Base-by-base conservation (phyloP, 163 green algal genomes). In the Chlamydomonas reinhardtii region DNA sequence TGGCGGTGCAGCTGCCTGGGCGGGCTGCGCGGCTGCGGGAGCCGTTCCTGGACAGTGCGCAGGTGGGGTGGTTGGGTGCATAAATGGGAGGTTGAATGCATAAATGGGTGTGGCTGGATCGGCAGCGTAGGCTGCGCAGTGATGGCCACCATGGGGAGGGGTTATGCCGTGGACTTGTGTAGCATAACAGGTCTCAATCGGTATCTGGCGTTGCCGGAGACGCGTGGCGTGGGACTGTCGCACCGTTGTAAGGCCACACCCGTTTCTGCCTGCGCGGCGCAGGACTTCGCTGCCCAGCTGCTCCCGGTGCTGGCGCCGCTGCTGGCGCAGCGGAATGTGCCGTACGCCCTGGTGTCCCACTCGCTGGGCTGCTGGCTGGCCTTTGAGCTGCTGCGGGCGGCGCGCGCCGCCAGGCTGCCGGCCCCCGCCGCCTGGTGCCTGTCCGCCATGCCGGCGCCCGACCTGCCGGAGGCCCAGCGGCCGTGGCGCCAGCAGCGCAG, bases 1-100 rank as follows among this genome's bases (percentile, higher is more conserved):
- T 97, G 80, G 95, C 95, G 20, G 90, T 93, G 54, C 96, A 99
- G 87, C 89, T 92, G 29, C 96, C 96, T 8, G 96, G 96, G 4
- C 89, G 96, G n/a, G 92, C 48, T 32, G 87, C 86, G 62, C 87
- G 96, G 16, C 2, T 61, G 34, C 84, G 85, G 35, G 95, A 98
- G 88, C 64, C 81, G 2, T 91, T 78, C 59, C 52, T 92, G 52
- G 91, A 83, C 22, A 88, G 71, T 9, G 82, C 87, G 19, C 62
- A 83, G 39, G 87, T 83, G 65, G 5, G 39, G 87, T 83, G 65
- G 5, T 5, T 48, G 39, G 5, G 39, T 48, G 39, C 8, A 8
- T 48, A 8, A 14, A 8, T 48, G 5, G 39, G 39, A 14, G 39
- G 5, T 5, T 48, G 39, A 48, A 8, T 8, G 8, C 8, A 8